Evolutionary conservation across 345 rosid genomes (phyloP), one percentile per base, ranked within the genome.

Genomic region (Hypericum perforatum): DNA sequence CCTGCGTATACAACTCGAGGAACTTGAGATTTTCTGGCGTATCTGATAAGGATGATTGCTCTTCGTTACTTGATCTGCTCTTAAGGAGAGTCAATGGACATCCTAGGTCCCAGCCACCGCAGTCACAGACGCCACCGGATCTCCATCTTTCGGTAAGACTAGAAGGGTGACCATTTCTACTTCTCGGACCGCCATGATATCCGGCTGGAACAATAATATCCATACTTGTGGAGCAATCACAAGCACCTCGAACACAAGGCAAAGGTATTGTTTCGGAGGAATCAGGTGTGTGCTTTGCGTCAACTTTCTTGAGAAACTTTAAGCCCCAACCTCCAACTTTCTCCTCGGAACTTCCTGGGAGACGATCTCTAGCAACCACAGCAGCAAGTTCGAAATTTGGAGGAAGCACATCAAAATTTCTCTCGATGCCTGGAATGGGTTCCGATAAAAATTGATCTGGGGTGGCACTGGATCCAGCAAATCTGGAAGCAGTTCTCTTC

Each of bases 91-190:
- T 77, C 43, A 92, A 58, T 0, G 91, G 80, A 58, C 98, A 92
- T 15, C 95, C 95, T 29, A 92, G 60, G 63, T 92, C 98, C 98
- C 98, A 92, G 47, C 98, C 98, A 62, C 95, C 91, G 43, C 98
- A 92, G 56, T 92, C 97, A 52, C 98, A 92, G 67, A 56, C 63
- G 50, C 97, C 97, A 48, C 94, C 94, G 10, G 94, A 81, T 67
- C 61, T 80, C 98, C 97, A 92, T 72, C 98, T 81, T 48, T 81
- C 77, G 40, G 80, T 56, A 67, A 92, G 82, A 57, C 82, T 71
- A 11, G 89, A 80, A 39, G 98, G 91, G 29, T 90, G 90, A 41
- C 78, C 74, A 7, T 67, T 73, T 68, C 72, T 65, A 1, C 74
- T 70, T 56, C 80, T 82, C 37, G 91, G 94, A 12, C 95, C 94